Percentiles rank a stretch among this genome's conserved stretches.
These are phyloP conservation scores for Microthyrium microscopicum DNA, from an alignment of 2,329 filamentous ascomycete species.

Conservation along the genomic window DNA sequence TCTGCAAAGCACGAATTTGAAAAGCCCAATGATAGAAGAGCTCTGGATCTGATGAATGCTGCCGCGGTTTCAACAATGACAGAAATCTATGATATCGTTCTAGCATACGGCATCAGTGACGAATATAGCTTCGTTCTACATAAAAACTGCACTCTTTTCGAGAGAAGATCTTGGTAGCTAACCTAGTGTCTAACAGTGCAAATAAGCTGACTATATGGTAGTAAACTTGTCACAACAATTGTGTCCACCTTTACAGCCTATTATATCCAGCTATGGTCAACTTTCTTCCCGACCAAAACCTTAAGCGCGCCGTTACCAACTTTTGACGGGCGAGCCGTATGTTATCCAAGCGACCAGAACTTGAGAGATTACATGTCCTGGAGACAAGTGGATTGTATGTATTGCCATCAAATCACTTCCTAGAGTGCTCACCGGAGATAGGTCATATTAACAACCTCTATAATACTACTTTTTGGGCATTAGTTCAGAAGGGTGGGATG, in stretches of 20 bases:
- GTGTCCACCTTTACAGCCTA: constrained; percentile 88
- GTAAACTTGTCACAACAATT: constrained; percentile 80
- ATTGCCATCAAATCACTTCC: not conserved
- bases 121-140: constrained; percentile 92
- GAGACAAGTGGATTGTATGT: constrained; percentile 86
- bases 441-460: constrained; percentile 97
- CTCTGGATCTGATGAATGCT: constrained; percentile 84
- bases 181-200: constrained; percentile 12
- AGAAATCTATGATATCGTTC: constrained; percentile 66
- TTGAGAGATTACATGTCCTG: constrained; percentile 91
- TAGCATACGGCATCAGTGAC: constrained; percentile 89
- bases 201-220: constrained; percentile 18
- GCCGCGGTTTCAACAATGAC: constrained; percentile 73
- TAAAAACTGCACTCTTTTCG: constrained; percentile 66
- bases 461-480: constrained; percentile 89
- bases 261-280: constrained; percentile 67
- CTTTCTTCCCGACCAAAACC: constrained; percentile 53
- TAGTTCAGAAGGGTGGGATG: constrained; percentile 65
- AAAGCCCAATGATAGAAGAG: constrained; percentile 83
- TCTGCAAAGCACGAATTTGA: constrained; percentile 68
- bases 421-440: constrained; percentile 18
- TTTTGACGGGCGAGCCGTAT: constrained; percentile 83
- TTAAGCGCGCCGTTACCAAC: constrained; percentile 64
- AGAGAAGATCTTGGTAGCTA: constrained; percentile 67
- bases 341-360: constrained; percentile 70